Conservation (phyloP, 2,329 filamentous ascomycete species). For the Lasiodiplodia hormozganensis region DNA sequence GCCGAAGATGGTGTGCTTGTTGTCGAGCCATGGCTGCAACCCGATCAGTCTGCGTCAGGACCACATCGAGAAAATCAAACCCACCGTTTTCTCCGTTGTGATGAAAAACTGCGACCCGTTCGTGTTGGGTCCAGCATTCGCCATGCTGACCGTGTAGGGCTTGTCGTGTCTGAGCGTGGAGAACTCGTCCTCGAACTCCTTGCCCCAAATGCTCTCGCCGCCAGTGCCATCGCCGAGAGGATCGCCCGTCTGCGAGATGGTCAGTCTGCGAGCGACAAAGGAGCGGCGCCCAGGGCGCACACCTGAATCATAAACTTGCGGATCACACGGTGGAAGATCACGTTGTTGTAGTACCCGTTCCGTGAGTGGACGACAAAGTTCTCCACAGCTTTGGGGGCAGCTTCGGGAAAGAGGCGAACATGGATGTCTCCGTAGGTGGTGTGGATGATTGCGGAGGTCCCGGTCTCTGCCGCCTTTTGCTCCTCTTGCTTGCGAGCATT, state of each 20-base stretch:
- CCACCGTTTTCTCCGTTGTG: constrained; percentile 91
- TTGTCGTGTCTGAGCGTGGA: constrained; percentile 91
- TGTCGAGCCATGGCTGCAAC: constrained; percentile 82
- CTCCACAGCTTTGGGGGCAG: constrained; percentile 92
- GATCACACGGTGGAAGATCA: constrained; percentile 96
- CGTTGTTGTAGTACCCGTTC: constrained; percentile 94
- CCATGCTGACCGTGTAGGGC: constrained; percentile 96
- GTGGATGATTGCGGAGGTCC: constrained; percentile 83
- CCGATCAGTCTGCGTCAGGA: constrained; percentile 35
- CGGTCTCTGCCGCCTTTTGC: constrained; percentile 72
- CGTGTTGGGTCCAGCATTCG: constrained; percentile 92
- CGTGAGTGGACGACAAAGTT: constrained; percentile 94
- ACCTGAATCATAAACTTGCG: constrained; percentile 93
- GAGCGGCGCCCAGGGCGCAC: constrained; percentile 49
- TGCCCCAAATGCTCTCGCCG: constrained; percentile 92
- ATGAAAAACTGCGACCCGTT: constrained; percentile 99
- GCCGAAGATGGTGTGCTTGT: constrained; percentile 96
- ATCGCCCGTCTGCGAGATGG: constrained; percentile 68
- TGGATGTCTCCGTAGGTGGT: constrained; percentile 95
- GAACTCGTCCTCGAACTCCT: constrained; percentile 92
- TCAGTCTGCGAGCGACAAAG: neutral
- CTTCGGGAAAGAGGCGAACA: constrained; percentile 89
- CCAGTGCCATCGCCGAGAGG: constrained; percentile 88
- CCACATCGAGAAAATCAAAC: constrained; percentile 43
- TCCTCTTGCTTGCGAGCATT: constrained; percentile 51